phyloP scores from a whole-genome alignment of 352 stramenopile genomes.

The Phytophthora ramorum region DNA sequence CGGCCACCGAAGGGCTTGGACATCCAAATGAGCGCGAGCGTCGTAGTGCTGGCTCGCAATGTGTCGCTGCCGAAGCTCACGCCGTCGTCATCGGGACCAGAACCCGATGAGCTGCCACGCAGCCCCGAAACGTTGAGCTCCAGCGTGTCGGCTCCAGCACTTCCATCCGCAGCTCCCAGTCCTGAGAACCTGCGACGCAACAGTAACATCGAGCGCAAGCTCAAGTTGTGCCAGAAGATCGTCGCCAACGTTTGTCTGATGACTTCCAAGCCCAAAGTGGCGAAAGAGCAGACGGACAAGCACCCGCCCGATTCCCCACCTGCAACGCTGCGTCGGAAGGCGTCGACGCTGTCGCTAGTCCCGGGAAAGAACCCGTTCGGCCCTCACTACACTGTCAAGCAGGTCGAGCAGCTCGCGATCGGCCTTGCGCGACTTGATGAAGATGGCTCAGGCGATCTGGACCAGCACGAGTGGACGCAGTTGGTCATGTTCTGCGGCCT shows the following conservation, averaged over 20 bases:
- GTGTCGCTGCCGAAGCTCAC: conserved; percentile 49
- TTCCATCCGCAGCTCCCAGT: conserved; percentile 15
- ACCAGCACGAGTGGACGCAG: conserved; percentile 61
- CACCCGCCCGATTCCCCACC: conserved; percentile 15
- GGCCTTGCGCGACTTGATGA: conserved; percentile 59
- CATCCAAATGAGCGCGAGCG: conserved; percentile 46
- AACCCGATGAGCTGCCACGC: conserved; percentile 7
- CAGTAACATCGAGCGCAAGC: conserved; percentile 68
- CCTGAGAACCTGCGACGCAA: conserved; percentile 25
- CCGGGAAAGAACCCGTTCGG: conserved; percentile 52
- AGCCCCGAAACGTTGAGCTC: conserved; percentile 18
- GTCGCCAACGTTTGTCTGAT: conserved; percentile 32
- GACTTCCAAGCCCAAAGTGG: conserved; percentile 18
- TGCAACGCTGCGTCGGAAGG: conserved; percentile 5
- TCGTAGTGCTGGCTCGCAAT: conserved; percentile 43
- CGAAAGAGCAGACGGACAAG: conserved; percentile 16
- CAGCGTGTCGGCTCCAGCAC: conserved; percentile 31
- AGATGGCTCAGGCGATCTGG: conserved; percentile 62
- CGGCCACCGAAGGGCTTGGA: conserved; percentile 10
- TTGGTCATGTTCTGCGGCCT: conserved; percentile 46
- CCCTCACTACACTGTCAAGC: conserved; percentile 63
- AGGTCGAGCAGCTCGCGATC: conserved; percentile 65
- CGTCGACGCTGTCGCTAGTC: conserved; percentile 5
- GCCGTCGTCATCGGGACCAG: neutral
- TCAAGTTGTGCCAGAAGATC: conserved; percentile 62